Evolutionary conservation across 345 rosid genomes (phyloP).

Genomic region (Citropsis articulata): DNA sequence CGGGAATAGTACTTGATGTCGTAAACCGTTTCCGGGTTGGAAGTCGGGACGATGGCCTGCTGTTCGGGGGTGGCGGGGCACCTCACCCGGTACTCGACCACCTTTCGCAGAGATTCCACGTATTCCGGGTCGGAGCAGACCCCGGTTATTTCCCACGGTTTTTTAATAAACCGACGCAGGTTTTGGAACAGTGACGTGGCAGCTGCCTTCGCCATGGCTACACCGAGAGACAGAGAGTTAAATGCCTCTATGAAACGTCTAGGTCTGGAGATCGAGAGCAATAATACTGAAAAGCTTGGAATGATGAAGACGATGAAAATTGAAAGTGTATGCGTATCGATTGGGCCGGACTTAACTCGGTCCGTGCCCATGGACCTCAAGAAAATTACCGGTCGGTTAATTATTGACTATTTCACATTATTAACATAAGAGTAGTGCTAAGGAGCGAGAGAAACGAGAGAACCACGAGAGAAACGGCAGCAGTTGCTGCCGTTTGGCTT

Average conservation of each 20-base stretch:
- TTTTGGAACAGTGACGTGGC: constrained; percentile 51
- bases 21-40: constrained; percentile 82
- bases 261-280: too few species aligned
- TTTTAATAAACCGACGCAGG: constrained; percentile 68
- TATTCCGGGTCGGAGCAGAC: constrained; percentile 91
- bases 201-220: constrained; percentile 63
- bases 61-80: constrained; percentile 70
- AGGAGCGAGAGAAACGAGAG: too few species aligned
- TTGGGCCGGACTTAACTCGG: not conserved
- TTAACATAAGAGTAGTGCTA: too few species aligned
- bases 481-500: too few species aligned
- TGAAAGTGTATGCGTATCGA: not conserved
- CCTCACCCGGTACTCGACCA: constrained; percentile 64
- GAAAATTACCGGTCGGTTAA: too few species aligned
- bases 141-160: constrained; percentile 96
- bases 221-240: not conserved
- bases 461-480: too few species aligned
- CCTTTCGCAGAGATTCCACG: constrained; percentile 48
- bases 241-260: too few species aligned
- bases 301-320: too few species aligned
- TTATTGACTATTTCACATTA: too few species aligned
- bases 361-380: not conserved
- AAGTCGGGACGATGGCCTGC: constrained; percentile 60
- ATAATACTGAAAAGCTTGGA: too few species aligned
- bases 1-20: constrained; percentile 76